Percentiles rank a stretch among this genome's conserved stretches.
These are phyloP conservation scores for Trichoderma sp. DNA, from an alignment of 2,329 filamentous ascomycete species.

Conservation along the genomic window DNA sequence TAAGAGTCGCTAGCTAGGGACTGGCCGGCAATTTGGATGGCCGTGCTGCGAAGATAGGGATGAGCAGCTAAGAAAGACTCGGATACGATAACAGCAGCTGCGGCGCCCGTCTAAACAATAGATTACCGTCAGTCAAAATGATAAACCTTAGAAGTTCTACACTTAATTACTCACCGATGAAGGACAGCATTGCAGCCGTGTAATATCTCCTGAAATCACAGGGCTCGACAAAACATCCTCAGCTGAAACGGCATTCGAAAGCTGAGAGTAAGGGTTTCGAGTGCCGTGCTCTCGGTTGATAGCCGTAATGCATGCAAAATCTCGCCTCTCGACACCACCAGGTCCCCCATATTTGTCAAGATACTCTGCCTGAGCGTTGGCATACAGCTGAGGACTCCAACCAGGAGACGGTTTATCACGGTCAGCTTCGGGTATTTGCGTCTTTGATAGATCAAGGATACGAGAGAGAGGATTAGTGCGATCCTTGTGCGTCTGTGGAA, in stretches of 20 bases:
- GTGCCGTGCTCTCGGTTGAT: background rate
- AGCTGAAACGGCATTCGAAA: background rate
- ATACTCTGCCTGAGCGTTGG: constrained; percentile 1
- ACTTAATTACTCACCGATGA: background rate
- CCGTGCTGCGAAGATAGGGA: background rate
- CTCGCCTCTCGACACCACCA: background rate
- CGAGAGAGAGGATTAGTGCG: background rate
- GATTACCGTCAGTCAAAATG: background rate
- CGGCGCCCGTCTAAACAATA: background rate
- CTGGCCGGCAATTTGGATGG: background rate
- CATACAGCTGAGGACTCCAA: background rate
- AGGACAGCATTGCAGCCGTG: background rate
- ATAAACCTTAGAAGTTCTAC: rapidly evolving
- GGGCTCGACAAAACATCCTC: background rate
- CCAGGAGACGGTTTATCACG: background rate
- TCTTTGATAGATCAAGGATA: background rate
- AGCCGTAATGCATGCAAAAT: background rate
- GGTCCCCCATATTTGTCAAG: background rate
- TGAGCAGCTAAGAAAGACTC: constrained; percentile 1
- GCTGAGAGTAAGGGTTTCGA: background rate
- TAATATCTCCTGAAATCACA: background rate
- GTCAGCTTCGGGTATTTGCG: background rate
- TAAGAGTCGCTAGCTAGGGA: background rate
- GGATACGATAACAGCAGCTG: background rate
- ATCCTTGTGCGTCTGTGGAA: background rate